Percentiles rank a stretch among this genome's conserved stretches.
These are phyloP conservation scores for Aquilaria malaccensis DNA, from an alignment of 345 rosid genomes.

Conservation along the genomic window DNA sequence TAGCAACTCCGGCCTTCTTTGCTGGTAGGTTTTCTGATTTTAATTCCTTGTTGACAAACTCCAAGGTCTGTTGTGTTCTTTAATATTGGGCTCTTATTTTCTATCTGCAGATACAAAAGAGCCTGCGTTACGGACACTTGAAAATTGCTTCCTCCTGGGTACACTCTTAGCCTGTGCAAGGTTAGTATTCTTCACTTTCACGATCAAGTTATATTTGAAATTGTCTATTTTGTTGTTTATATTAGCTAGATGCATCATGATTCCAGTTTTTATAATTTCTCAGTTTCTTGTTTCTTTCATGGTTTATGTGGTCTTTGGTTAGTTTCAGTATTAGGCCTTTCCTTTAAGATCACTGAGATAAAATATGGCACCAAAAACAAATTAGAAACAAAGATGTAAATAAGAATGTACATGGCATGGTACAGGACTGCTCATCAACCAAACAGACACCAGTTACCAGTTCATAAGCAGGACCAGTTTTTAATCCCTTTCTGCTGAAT, in stretches of 20 bases:
- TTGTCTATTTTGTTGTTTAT: not conserved
- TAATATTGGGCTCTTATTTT: not conserved
- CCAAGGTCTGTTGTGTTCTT: not conserved
- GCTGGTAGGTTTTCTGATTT: conserved; percentile 47
- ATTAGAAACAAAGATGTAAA: too few relatives aligned
- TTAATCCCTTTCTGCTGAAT: too few relatives aligned
- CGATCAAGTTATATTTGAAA: conserved; percentile 1
- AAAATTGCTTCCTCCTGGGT: conserved; percentile 81
- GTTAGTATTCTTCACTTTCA: conserved; percentile 32
- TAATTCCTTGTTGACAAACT: not conserved
- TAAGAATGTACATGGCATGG: too few relatives aligned
- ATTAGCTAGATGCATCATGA: not conserved
- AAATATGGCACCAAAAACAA: too few relatives aligned
- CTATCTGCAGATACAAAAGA: conserved; percentile 62
- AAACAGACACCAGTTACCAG: too few relatives aligned
- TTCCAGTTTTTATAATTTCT: not conserved
- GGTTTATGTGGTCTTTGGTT: not conserved
- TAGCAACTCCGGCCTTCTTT: conserved; percentile 75
- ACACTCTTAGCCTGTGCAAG: conserved; percentile 65
- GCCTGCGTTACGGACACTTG: conserved; percentile 55
- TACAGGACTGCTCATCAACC: too few relatives aligned
- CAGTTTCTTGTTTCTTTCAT: not conserved
- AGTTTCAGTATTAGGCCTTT: not conserved
- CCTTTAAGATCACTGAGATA: too few relatives aligned
- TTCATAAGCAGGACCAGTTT: too few relatives aligned